Percentiles rank a stretch among this genome's conserved stretches.
Evolutionary conservation across 177 flowering plant genomes (phyloP).

Genomic region (Vitis hybrid): DNA sequence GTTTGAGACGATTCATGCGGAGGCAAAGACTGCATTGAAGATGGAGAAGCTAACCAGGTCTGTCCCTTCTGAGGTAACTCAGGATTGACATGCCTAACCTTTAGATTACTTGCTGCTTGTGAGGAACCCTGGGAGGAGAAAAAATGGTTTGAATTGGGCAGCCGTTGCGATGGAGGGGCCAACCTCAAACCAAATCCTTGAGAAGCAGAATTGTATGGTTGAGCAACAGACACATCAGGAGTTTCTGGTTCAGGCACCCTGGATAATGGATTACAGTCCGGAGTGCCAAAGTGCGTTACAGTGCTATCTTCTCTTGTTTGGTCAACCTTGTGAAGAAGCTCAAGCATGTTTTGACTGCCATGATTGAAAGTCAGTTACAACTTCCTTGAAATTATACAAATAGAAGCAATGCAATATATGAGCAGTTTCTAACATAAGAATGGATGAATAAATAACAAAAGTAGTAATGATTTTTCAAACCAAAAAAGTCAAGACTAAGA

Average conservation of each 20-base stretch:
- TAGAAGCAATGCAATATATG: not conserved
- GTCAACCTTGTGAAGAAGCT: slow-evolving; percentile 37
- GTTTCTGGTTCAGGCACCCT: slow-evolving; percentile 12
- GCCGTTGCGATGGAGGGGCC: slow-evolving; percentile 19
- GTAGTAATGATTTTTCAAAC: not conserved
- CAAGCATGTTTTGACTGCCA: slow-evolving; percentile 34
- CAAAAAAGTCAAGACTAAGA: not conserved
- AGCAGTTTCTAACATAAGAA: too few relatives aligned
- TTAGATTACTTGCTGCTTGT: slow-evolving; percentile 8
- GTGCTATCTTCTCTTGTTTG: slow-evolving; percentile 19
- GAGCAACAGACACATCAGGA: slow-evolving; percentile 9
- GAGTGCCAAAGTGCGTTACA: slow-evolving; percentile 10
- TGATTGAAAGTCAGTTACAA: not conserved
- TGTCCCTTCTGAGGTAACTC: slow-evolving; percentile 15
- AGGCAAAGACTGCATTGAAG: slow-evolving; percentile 12
- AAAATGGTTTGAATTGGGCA: slow-evolving; percentile 10
- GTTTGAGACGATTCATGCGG: slow-evolving; percentile 14
- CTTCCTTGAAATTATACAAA: not conserved
- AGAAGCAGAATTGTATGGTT: slow-evolving; percentile 14
- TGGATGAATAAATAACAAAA: not conserved
- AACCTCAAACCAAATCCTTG: slow-evolving; percentile 22
- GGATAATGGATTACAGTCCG: slow-evolving; percentile 7
- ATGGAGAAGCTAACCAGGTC: slow-evolving; percentile 8
- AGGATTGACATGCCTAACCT: slow-evolving; percentile 11
- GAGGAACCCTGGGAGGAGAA: slow-evolving; percentile 8